Base-by-base conservation (phyloP, 2,329 filamentous ascomycete genomes). In the Cladorrhinum sp. region DNA sequence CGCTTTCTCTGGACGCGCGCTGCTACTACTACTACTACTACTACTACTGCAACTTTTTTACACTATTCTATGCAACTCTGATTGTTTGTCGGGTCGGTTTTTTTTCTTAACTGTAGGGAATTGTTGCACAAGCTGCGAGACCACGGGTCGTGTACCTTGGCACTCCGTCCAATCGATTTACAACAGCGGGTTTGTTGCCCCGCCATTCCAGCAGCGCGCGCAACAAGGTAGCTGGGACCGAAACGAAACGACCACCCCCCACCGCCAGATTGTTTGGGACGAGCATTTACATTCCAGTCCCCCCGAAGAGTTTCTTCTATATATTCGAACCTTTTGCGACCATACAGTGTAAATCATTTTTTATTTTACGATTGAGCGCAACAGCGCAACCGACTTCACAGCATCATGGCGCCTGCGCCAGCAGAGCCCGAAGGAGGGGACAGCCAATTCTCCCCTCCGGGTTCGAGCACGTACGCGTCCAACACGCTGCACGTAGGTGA, bases 401-500 rank as follows among this genome's bases (percentile, higher is more conserved):
- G 29, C 29, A 32, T 13, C 29, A 45, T 45, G 41, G 41, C 41
- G 41, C 41, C 41, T 22, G 16, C 41, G 41, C 54, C 38, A 48
- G 32, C 27, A 4, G 6, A 27, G 32, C 54, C 32, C 20, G 23
- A 41, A 25, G 48, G 38, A 36, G 38, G 36, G 32, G 48, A 38
- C 22, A 38, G 76, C 78, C 68, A 5, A 45, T 80, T 90, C 69
- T 88, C 88, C 66, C 81, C 88, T 65, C 83, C 90, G 54, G 90
- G 90, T 71, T 85, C 86, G 74, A 88, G 85, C 72, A 85, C 81
- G 66, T 93, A 93, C 76, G 81, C 82, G 67, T 92, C 89, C 55
- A 81, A 87, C 70, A 90, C 86, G n/a, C 79, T 93, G 81, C 81
- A 79, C 58, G 90, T 93, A 16, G 90, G 90, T 64, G 91, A 93